These are phyloP conservation scores for Aspergillus nanangensis DNA, from an alignment of 495 filamentous ascomycete genomes.

Conservation along the genomic window DNA sequence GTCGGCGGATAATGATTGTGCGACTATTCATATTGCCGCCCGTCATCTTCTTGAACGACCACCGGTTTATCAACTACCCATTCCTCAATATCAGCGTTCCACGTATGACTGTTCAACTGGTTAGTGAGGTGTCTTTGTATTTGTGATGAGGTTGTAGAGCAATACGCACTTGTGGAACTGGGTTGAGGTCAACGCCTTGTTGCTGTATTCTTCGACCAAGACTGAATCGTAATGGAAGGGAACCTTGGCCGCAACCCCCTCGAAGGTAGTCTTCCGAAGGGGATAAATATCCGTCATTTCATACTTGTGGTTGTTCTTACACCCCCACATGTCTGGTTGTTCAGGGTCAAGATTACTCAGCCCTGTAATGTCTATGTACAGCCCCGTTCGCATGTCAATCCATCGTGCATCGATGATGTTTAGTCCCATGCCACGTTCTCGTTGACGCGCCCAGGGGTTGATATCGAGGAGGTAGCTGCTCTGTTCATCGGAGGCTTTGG, in stretches of 20 bases:
- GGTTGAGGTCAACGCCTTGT: conserved; percentile 45
- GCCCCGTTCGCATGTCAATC: conserved; percentile 71
- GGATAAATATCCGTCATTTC: conserved; percentile 48
- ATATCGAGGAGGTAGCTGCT: conserved; percentile 72
- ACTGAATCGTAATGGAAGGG: conserved; percentile 58
- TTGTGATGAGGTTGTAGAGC: not conserved
- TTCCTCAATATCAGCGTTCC: conserved; percentile 23
- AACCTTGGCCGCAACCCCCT: conserved; percentile 56
- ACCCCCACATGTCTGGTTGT: conserved; percentile 65
- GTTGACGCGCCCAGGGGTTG: conserved; percentile 62
- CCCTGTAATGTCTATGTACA: conserved; percentile 88
- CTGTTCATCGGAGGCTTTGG: conserved; percentile 22
- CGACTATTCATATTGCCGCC: conserved; percentile 25
- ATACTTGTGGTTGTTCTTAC: conserved; percentile 79
- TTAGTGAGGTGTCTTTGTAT: conserved; percentile 16
- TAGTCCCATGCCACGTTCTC: conserved; percentile 57
- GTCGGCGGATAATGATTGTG: too few species aligned
- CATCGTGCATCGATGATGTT: conserved; percentile 87
- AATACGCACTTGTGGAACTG: conserved; percentile 50
- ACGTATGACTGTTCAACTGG: conserved; percentile 25
- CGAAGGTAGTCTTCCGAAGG: conserved; percentile 53
- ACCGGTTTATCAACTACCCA: conserved; percentile 28
- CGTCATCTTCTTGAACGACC: conserved; percentile 13
- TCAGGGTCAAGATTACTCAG: conserved; percentile 62
- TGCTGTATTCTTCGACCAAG: conserved; percentile 55